These are phyloP conservation scores for Nigrospora oryzae DNA, from an alignment of 2,329 filamentous ascomycete genomes.

Conservation along the genomic window DNA sequence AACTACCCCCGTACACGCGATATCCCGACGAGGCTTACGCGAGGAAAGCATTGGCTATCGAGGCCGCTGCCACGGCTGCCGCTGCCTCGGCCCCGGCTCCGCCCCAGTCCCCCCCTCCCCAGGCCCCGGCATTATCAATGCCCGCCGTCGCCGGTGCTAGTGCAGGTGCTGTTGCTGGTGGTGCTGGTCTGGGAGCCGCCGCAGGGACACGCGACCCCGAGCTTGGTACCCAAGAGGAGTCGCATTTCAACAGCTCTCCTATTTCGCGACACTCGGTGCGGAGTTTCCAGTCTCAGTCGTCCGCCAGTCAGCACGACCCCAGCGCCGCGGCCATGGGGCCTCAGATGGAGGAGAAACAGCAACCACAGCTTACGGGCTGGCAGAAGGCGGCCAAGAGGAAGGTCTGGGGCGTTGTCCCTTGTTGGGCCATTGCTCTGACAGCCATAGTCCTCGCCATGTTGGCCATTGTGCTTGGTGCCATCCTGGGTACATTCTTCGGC, in stretches of 20 bases:
- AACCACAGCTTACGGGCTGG: slow-evolving; percentile 37
- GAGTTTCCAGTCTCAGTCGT: slow-evolving; percentile 35
- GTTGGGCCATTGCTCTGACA: slow-evolving; percentile 50
- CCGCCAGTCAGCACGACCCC: slow-evolving; percentile 44
- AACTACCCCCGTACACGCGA: slow-evolving; percentile 82
- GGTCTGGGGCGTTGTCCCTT: slow-evolving; percentile 50
- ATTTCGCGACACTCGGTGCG: slow-evolving; percentile 42
- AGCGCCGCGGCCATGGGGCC: slow-evolving; percentile 42
- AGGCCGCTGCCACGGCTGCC: slow-evolving; percentile 2
- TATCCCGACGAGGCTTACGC: slow-evolving; percentile 69
- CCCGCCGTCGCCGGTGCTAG: slow-evolving; percentile 32
- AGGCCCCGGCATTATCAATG: slow-evolving; percentile 5
- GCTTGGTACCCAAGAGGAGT: slow-evolving; percentile 49
- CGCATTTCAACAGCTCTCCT: slow-evolving; percentile 29
- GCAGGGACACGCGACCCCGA: slow-evolving; percentile 46
- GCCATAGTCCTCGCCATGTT: slow-evolving; percentile 40
- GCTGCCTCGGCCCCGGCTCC: slow-evolving; percentile 3
- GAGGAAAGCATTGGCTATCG: slow-evolving; percentile 38
- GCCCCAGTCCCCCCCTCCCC: slow-evolving; percentile 3
- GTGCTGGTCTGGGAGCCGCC: slow-evolving; percentile 47
- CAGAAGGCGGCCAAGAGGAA: slow-evolving; percentile 44
- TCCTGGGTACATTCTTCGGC: slow-evolving; percentile 39
- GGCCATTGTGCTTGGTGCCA: slow-evolving; percentile 46
- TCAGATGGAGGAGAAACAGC: slow-evolving; percentile 36
- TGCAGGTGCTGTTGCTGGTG: slow-evolving; percentile 48